A percentile compares a stretch with the other conserved stretches of the same genome.
These are phyloP conservation scores for Quercus cerris DNA, from an alignment of 306 rosid species.

Conservation along the genomic window DNA sequence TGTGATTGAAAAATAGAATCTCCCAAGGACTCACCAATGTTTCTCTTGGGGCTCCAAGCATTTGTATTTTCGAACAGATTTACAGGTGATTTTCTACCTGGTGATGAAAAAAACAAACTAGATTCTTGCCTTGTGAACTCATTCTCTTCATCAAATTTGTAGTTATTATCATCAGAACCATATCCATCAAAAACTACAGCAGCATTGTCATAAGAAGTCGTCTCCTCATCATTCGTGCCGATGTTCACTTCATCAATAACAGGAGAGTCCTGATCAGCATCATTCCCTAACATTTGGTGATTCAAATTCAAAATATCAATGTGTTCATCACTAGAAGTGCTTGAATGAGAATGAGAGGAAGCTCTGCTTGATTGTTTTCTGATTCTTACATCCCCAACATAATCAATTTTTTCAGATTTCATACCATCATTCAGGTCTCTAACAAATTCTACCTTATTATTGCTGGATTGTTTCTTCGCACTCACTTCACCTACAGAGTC, in stretches of 20 bases:
- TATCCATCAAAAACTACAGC: conserved; percentile 67
- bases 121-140: conserved; percentile 44
- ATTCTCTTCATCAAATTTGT: conserved; percentile 33
- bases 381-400: conserved; percentile 39
- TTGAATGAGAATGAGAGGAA: conserved; percentile 35
- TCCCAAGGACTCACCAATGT: conserved; percentile 33
- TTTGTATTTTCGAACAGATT: conserved; percentile 33
- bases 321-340: conserved; percentile 35
- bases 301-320: conserved; percentile 31
- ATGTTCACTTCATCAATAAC: conserved; percentile 39
- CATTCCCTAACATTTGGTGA: conserved; percentile 16
- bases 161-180: conserved; percentile 60
- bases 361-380: conserved; percentile 33
- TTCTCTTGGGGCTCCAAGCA: conserved; percentile 44
- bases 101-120: conserved; percentile 38
- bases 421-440: conserved; percentile 29
- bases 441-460: conserved; percentile 33
- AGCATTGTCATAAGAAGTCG: conserved; percentile 37
- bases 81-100: conserved; percentile 32
- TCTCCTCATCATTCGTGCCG: conserved; percentile 22
- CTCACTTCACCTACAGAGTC: conserved; percentile 28
- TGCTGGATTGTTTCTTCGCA: conserved; percentile 37
- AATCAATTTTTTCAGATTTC: conserved; percentile 37
- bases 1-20: conserved; percentile 34
- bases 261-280: conserved; percentile 35